Evolutionary conservation across 306 rosid species (phyloP).

Genomic region (Begonia masoniana): DNA sequence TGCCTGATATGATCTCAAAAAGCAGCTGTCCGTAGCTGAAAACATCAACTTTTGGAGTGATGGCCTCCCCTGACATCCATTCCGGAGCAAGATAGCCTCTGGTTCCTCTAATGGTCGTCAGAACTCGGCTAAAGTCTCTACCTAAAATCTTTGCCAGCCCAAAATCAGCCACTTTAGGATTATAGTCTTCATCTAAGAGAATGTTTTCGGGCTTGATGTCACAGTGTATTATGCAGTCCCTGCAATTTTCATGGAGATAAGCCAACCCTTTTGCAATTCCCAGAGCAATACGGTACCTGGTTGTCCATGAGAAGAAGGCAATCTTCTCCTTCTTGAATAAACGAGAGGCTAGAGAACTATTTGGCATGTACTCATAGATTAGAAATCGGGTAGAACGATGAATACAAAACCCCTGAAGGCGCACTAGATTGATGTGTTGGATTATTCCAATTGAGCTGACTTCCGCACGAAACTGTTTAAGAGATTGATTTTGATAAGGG

Average conservation of each 20-base stretch:
- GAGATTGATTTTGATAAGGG: constrained; percentile 12
- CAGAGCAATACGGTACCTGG: constrained; percentile 25
- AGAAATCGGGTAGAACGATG: constrained; percentile 17
- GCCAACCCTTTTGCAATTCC: constrained; percentile 29
- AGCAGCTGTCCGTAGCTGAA: constrained; percentile 31
- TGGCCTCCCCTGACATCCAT: constrained; percentile 33
- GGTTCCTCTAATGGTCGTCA: constrained; percentile 38
- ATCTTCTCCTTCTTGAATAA: constrained; percentile 5
- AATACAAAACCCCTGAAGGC: constrained; percentile 25
- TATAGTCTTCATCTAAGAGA: constrained; percentile 20
- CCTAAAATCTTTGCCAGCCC: constrained; percentile 30
- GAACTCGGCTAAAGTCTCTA: constrained; percentile 28
- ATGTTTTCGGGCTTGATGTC: constrained; percentile 44
- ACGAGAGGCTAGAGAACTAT: constrained; percentile 28
- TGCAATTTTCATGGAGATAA: constrained; percentile 29
- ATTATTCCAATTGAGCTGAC: constrained; percentile 25
- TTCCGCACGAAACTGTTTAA: constrained; percentile 28
- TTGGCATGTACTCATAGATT: constrained; percentile 31
- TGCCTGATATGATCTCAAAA: constrained; percentile 21
- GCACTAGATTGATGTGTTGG: constrained; percentile 31
- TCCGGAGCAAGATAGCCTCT: constrained; percentile 39
- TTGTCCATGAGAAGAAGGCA: constrained; percentile 16
- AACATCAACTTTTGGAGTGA: constrained; percentile 35
- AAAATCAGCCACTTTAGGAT: constrained; percentile 31
- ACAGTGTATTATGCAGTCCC: constrained; percentile 32